Evolutionary conservation across 2,329 filamentous ascomycete genomes (phyloP).

Genomic region (Alternaria gansuensis): DNA sequence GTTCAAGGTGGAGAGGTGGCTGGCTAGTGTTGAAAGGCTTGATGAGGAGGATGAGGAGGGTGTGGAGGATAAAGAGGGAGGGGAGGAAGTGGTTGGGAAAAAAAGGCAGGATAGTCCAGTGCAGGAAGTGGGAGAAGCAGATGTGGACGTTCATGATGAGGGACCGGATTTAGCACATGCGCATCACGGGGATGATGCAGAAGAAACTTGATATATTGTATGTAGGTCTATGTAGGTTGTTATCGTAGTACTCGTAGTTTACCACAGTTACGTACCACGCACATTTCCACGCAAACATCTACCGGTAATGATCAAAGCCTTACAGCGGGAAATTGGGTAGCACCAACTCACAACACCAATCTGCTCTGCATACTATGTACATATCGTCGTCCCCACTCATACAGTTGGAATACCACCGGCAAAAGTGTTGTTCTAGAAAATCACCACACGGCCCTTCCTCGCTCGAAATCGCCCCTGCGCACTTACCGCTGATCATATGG

Average conservation of each 20-base stretch:
- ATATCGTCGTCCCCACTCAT: background rate
- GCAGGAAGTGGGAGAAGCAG: background rate
- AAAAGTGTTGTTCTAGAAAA: background rate
- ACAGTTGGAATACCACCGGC: background rate
- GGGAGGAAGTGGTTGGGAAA: background rate
- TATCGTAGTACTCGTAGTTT: background rate
- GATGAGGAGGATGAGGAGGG: conserved; percentile 1
- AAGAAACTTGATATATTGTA: background rate
- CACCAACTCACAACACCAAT: background rate
- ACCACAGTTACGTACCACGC: background rate
- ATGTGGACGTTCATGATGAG: background rate
- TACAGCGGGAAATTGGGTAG: background rate
- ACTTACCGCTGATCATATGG: background rate
- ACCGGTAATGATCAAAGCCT: background rate
- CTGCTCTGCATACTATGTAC: background rate
- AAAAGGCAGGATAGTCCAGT: background rate
- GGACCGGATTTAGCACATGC: background rate
- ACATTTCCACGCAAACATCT: background rate
- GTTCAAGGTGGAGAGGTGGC: conserved; percentile 28
- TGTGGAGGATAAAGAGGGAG: background rate
- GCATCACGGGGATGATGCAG: background rate
- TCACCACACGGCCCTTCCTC: background rate
- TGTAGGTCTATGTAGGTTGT: background rate
- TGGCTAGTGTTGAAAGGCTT: conserved; percentile 8
- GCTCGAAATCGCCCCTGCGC: background rate